These are phyloP conservation scores for Solanum okadae DNA, from an alignment of 257 asterid genomes.

Conservation along the genomic window DNA sequence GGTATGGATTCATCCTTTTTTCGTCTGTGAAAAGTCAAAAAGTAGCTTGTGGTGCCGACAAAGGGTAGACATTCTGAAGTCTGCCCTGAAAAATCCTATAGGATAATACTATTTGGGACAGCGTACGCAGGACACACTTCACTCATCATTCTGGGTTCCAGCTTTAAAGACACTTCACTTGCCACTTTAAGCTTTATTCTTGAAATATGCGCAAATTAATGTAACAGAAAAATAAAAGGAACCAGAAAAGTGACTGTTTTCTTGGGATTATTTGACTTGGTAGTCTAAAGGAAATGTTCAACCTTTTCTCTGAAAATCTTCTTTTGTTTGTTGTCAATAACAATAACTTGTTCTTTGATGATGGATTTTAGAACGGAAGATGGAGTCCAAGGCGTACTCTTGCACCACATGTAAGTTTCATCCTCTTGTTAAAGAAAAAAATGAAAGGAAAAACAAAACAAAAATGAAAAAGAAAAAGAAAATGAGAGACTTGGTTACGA, in stretches of 20 bases:
- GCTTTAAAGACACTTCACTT: background rate
- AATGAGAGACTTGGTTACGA: background rate
- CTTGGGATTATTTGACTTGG: background rate
- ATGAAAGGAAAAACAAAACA: background rate
- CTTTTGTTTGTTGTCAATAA: background rate
- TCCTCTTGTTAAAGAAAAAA: background rate
- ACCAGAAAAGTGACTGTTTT: background rate
- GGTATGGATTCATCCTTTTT: background rate
- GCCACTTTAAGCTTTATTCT: background rate
- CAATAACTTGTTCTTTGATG: background rate
- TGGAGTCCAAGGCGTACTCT: conserved; percentile 59
- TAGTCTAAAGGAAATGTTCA: background rate
- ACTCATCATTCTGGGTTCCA: background rate
- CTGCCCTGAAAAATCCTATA: background rate
- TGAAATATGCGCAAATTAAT: background rate
- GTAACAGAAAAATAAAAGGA: background rate
- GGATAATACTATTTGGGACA: background rate
- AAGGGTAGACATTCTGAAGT: background rate
- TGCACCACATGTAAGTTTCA: conserved; percentile 84
- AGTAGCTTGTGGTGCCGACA: background rate
- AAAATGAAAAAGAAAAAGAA: background rate
- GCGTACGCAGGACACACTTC: background rate
- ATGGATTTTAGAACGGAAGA: conserved; percentile 46
- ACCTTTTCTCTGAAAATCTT: background rate
- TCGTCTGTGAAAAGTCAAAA: background rate